Evolutionary conservation across 495 filamentous ascomycete genomes (phyloP).

Genomic region (Hypoxylon cercidicola): DNA sequence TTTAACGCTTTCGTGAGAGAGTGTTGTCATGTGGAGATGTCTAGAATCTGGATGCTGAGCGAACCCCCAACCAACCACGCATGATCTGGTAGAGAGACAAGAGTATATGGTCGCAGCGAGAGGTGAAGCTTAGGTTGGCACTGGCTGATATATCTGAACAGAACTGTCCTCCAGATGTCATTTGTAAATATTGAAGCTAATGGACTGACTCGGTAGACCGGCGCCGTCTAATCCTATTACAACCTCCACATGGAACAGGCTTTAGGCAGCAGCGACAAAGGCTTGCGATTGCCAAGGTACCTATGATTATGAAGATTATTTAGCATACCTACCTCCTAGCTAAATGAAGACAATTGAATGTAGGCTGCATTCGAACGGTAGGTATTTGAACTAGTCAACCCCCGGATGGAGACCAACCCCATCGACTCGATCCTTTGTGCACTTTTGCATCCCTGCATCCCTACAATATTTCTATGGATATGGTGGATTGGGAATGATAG

Average conservation of each 20-base stretch:
- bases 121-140: too few relatives aligned
- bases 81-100: too few relatives aligned
- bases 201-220: neutral
- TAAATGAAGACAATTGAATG: too few relatives aligned
- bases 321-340: too few relatives aligned
- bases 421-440: slow-evolving; percentile 10
- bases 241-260: neutral
- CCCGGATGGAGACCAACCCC: slow-evolving; percentile 2
- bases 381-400: neutral
- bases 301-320: slow-evolving; percentile 1
- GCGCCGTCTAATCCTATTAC: neutral
- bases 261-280: neutral
- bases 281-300: too few relatives aligned
- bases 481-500: too few relatives aligned
- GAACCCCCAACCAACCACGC: too few relatives aligned
- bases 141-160: neutral
- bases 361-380: slow-evolving; percentile 2
- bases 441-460: slow-evolving; percentile 6
- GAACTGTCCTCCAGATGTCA: neutral
- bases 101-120: too few relatives aligned
- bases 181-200: neutral
- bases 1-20: too few relatives aligned
- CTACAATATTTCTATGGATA: neutral
- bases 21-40: too few relatives aligned
- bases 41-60: too few relatives aligned